These are phyloP conservation scores for Metarhizium brunneum DNA, from an alignment of 2,329 filamentous ascomycete species.

Conservation along the genomic window DNA sequence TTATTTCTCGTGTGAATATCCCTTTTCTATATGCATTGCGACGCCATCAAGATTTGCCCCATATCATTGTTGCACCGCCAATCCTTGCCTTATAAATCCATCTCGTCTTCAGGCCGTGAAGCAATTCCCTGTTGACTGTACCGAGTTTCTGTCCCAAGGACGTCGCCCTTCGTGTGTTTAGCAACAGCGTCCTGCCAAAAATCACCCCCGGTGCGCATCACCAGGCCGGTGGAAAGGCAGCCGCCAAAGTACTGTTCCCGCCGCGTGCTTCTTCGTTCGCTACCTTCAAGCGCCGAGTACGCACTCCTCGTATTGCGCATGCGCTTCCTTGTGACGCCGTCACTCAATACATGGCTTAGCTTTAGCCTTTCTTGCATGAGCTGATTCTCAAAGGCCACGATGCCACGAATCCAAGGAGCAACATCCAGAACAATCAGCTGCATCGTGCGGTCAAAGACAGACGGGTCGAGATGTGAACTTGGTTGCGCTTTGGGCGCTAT, in stretches of 20 bases:
- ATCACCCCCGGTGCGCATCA: constrained; percentile 54
- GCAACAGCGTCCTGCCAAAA: constrained; percentile 24
- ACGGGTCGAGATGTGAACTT: constrained; percentile 47
- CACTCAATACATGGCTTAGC: constrained; percentile 52
- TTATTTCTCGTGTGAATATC: background rate
- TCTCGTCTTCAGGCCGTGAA: background rate
- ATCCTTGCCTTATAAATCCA: background rate
- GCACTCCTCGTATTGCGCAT: constrained; percentile 65
- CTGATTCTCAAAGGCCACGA: constrained; percentile 65
- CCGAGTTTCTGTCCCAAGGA: constrained; percentile 3
- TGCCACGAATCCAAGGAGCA: constrained; percentile 81
- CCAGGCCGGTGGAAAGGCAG: constrained; percentile 47
- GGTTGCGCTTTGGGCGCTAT: constrained; percentile 32
- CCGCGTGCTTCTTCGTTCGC: constrained; percentile 55
- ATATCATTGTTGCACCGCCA: background rate
- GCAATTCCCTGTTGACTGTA: constrained; percentile 5
- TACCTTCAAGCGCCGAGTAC: constrained; percentile 68
- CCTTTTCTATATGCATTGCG: no score
- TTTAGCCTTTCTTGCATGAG: constrained; percentile 59
- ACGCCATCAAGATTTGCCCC: background rate
- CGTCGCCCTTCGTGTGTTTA: constrained; percentile 11
- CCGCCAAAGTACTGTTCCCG: constrained; percentile 64
- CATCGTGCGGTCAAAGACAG: constrained; percentile 67
- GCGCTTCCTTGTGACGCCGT: constrained; percentile 42
- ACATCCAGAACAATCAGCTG: constrained; percentile 63